A percentile compares a stretch with the other conserved stretches of the same genome.
phyloP scores from a whole-genome alignment of 2,329 filamentous ascomycete species.

The Verticillium nonalfalfae region DNA sequence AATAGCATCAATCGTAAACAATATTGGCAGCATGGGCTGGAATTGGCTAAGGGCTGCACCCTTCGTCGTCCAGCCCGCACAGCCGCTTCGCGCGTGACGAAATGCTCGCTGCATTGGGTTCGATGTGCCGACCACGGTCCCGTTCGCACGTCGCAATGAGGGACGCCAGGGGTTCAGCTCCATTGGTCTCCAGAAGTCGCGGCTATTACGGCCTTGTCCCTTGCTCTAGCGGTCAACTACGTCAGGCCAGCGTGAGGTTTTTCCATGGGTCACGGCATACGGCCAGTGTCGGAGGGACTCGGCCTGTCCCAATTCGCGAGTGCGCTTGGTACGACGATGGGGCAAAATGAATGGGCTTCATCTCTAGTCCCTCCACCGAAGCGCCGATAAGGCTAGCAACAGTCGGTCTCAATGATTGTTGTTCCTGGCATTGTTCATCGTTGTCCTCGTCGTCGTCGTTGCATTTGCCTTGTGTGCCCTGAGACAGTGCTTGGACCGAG shows the following conservation, averaged over 20 bases:
- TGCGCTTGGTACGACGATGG: not conserved
- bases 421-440: not conserved
- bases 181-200: not conserved
- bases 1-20: not conserved
- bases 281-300: not conserved
- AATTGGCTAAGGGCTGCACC: not conserved
- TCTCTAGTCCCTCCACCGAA: not conserved
- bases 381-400: not conserved
- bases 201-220: not conserved
- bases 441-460: not conserved
- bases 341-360: not conserved
- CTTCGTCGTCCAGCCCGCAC: not conserved
- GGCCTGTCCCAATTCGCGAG: not conserved
- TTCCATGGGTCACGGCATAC: not conserved
- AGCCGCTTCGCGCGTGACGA: not conserved
- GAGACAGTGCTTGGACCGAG: not conserved
- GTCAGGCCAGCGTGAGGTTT: not conserved
- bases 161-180: not conserved
- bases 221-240: not conserved
- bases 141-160: not conserved
- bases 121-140: not conserved
- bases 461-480: not conserved
- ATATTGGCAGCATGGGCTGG: not conserved
- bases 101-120: not conserved
- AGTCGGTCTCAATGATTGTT: not conserved